phyloP scores from a whole-genome alignment of 2,329 filamentous ascomycete genomes.

The Lasiodiplodia citricola region DNA sequence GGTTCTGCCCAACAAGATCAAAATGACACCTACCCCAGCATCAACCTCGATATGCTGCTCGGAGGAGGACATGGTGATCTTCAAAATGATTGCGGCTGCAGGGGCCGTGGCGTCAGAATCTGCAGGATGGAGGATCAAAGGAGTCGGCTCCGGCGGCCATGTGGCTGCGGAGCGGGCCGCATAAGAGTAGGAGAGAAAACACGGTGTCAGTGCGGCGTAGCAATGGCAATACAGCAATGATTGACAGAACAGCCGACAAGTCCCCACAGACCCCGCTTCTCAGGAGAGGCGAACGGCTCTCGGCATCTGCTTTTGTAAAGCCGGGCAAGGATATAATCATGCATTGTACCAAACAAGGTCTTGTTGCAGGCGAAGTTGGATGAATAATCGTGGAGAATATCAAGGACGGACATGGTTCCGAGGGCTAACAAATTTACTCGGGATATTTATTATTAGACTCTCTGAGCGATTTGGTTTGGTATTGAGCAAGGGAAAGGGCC shows the following conservation, averaged over 20 bases:
- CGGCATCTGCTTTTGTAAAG: not conserved
- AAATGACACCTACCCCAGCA: not conserved
- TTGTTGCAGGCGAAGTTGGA: too few species aligned
- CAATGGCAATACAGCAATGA: not conserved
- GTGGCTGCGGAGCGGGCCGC: not conserved
- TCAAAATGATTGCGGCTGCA: not conserved
- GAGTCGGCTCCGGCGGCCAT: not conserved
- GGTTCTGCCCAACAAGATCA: not conserved
- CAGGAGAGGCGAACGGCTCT: not conserved
- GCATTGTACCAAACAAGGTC: too few species aligned
- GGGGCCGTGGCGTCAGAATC: not conserved
- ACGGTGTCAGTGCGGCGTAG: constrained; percentile 5
- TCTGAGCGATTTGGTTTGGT: too few species aligned
- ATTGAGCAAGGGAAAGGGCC: too few species aligned
- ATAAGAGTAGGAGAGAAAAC: not conserved
- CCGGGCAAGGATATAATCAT: too few species aligned
- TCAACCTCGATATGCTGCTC: constrained; percentile 20
- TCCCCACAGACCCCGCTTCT: constrained; percentile 21
- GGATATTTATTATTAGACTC: too few species aligned
- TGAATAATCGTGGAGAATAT: too few species aligned
- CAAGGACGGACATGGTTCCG: too few species aligned
- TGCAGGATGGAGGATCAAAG: not conserved
- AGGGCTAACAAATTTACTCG: too few species aligned
- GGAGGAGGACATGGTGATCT: not conserved
- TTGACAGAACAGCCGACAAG: constrained; percentile 9